phyloP scores from a whole-genome alignment of 345 rosid species.

The Acer saccharum region DNA sequence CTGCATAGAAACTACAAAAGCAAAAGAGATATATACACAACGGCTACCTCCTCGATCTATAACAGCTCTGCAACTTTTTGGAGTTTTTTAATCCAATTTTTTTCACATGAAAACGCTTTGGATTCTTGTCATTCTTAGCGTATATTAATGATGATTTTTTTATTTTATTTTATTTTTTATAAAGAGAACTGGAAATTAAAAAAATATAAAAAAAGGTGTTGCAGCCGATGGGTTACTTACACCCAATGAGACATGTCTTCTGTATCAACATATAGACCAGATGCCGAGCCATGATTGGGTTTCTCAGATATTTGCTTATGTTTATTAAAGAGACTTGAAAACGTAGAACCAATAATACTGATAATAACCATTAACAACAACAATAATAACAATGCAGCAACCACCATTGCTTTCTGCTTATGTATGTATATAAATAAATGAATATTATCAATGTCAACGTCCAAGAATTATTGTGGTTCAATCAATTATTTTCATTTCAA shows the following conservation, averaged over 20 bases:
- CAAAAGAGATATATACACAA: neutral
- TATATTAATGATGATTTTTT: neutral
- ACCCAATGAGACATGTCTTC: neutral
- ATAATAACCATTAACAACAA: neutral
- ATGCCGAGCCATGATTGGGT: neutral
- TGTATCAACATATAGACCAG: neutral
- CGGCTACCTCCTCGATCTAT: conserved; percentile 15
- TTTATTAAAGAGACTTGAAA: too few relatives aligned
- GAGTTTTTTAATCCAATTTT: neutral
- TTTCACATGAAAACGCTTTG: conserved; percentile 18
- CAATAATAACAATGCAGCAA: conserved; percentile 1
- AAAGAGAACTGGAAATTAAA: neutral
- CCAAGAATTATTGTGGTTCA: neutral
- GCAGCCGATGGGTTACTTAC: neutral
- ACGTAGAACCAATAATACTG: neutral
- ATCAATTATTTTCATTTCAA: neutral
- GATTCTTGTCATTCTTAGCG: conserved; percentile 11
- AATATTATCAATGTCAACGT: neutral
- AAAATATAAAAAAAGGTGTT: neutral
- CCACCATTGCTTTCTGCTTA: neutral
- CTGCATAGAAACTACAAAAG: conserved; percentile 2
- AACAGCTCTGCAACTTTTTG: conserved; percentile 4
- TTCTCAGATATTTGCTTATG: neutral
- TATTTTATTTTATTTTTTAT: too few relatives aligned
- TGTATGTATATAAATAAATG: neutral